Base-by-base conservation (phyloP, 2,329 filamentous ascomycete species). In the Paracamarosporium sp. region DNA sequence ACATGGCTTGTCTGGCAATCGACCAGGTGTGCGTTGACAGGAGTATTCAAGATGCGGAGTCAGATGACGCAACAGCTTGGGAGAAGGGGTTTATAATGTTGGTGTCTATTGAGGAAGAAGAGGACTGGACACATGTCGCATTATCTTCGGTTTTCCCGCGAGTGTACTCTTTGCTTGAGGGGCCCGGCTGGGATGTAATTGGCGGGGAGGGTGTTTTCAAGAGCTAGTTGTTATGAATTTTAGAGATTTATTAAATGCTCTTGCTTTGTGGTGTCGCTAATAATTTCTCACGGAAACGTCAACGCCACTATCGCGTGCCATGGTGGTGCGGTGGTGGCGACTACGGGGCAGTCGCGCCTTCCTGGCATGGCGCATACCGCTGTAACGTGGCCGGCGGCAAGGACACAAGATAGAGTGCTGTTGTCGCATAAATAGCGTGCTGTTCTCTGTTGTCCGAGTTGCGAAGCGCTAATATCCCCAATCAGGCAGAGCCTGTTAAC, bases 121-220 rank as follows among this genome's bases (percentile, higher is more conserved):
- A 45, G 20, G 38, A 15, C 27, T 46, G n/a, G 25, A 35, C 38
- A 45, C 36, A 35, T 27, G 40, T 53, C 40, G 50, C 24, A 27
- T 33, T 53, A 15, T 45, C 38, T 31, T 46, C 25, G 5, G n/a
- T 53, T 20, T 35, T 45, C 13, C 40, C 28, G 12, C 50, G 50
- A 22, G 40, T 53, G 50, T 53, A 53, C 40, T 33, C 50, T 30
- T 28, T 53, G 50, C 31, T 53, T 28, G 41, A 27, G 15, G 40
- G 25, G 13, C 38, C 41, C 20, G 40, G 50, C 13, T 53, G 40
- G 50, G 30, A 45, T 35, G 30, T 17, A 13, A 38, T 50, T 11
- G 17, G 20, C 13, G 20, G 46, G 5, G 31, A 36, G 7, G 12
- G 46, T 27, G 17, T 50, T 36, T 50, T 50, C 22, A n/a, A 31